Evolutionary conservation across 2,329 filamentous ascomycete species (phyloP), one percentile per base, ranked within the genome.

Genomic region (Xylaria arbuscula): DNA sequence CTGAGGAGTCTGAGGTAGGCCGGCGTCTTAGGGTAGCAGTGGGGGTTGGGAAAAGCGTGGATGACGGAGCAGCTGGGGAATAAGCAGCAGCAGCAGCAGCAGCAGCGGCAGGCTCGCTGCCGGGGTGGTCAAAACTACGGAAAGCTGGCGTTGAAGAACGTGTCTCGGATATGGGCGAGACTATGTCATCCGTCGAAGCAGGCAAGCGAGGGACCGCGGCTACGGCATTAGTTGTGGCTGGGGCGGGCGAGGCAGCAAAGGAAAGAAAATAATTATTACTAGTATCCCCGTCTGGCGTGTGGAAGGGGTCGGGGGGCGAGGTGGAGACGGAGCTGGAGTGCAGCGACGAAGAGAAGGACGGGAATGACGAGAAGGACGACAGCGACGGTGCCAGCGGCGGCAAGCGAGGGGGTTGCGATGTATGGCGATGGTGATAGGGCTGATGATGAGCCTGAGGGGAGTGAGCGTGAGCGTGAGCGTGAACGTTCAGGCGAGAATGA

Each of bases 1-100:
- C 76, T 50, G 74, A 78, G 7, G 78, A 77, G 71, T 81, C 76
- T 76, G 77, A 79, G 51, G 77, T 76, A 15, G 78, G 78, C 63
- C 78, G 79, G 45, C 74, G 70, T 71, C 76, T 75, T 38, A 80
- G 79, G 34, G 78, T 77, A 19, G 75, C 76, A n/a, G 75, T 76
- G 24, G 74, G 72, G 19, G 77, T 73, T 28, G 73, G 55, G 48
- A 71, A 71, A 69, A 67, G 58, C 22, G 68, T 40, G 19, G 47
- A 47, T 32, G 62, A 68, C 40, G 60, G 58, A 55, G 61, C 53
- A 28, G 28, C 28, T 28, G 28, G 28, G 28, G 28, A 28, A 28
- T 28, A 28, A 28, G 28, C 28, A 58, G 54, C 54, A 56, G 65
- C 38, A 45, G 13, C 40, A 58, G 58, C 51, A 56, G 65, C 40